phyloP scores from a whole-genome alignment of 2,329 filamentous ascomycete genomes.

The Sodiomyces alkalinus region DNA sequence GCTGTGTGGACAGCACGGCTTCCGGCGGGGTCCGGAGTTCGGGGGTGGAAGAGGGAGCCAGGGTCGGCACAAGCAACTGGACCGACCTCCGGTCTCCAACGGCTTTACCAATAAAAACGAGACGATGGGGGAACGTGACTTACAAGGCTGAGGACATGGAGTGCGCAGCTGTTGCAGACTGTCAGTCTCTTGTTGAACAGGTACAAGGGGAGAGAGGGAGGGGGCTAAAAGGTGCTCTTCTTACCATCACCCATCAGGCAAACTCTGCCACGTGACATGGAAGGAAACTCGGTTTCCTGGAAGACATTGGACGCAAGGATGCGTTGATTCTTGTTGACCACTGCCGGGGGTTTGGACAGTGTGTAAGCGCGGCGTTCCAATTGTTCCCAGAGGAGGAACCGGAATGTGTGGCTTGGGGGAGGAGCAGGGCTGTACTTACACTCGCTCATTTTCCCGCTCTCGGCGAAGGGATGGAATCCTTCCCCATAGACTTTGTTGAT shows the following conservation, averaged over 20 bases:
- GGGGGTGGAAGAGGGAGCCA: too few relatives aligned
- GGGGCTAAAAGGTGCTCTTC: neutral
- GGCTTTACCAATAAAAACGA: too few relatives aligned
- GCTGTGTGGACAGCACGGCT: too few relatives aligned
- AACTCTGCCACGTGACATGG: constrained; percentile 8
- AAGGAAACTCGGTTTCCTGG: constrained; percentile 9
- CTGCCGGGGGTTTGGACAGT: constrained; percentile 2
- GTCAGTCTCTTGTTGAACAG: too few relatives aligned
- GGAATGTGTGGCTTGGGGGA: too few relatives aligned
- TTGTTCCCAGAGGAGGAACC: neutral
- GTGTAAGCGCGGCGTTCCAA: neutral
- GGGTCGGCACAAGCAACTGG: too few relatives aligned
- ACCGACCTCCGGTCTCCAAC: too few relatives aligned
- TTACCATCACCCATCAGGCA: constrained; percentile 9
- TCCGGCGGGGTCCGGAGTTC: too few relatives aligned
- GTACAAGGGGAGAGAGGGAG: neutral
- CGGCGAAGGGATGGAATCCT: constrained; percentile 9
- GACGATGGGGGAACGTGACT: too few relatives aligned
- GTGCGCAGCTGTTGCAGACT: constrained; percentile 7
- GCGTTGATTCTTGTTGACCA: constrained; percentile 8
- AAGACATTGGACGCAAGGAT: constrained; percentile 9
- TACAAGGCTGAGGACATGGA: constrained; percentile 8
- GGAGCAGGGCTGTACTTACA: neutral
- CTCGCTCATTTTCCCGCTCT: constrained; percentile 5
- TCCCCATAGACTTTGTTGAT: constrained; percentile 8